Evolutionary conservation across 768 basidiomycete species (phyloP), one percentile per base, ranked within the genome.

Genomic region (Macrolepiota albuminosa): DNA sequence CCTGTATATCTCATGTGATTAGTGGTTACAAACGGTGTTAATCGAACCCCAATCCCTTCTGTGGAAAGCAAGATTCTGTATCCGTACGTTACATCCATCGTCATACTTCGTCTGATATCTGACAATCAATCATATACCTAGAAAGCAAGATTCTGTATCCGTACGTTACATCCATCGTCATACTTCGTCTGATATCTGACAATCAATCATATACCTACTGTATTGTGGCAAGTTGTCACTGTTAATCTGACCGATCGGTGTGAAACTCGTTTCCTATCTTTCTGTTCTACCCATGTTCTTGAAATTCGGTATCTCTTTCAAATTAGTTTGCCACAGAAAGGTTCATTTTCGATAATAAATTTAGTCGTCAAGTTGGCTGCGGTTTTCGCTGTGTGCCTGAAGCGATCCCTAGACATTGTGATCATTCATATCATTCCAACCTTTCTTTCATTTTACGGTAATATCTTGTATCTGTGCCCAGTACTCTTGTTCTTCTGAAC

Each of bases 31-130:
- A 54, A 71, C 21, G 79, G 81, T 29, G 75, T 52, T 6, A 83
- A 93, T 75, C 91, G 34, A 93, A 93, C 72, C 66, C 62, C 57
- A 92, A 94, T 75, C 89, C 91, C 36, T 70, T 93, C 56, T 93
- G 92, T 69, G 73, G 74, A 64, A 78, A 71, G 65, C 64, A 73
- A 56, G 72, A 88, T 57, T 67, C 57, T 8, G 77, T 71, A 14
- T 67, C 65, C 7, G 89, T 88, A 73, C 70, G 79, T 72, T 5
- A 21, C 46, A 14, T 47, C 57, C 34, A 59, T 34, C 48, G 56
- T 36, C 45, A 10, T 29, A 10, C 34, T 37, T 24, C 18, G 29
- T 56, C 29, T 21, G 14, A 40, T 7, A 42, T 42, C 26, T 21
- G 39, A 21, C 45, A 47, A 47, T 50, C 33, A 50, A 8, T 50